phyloP scores from a whole-genome alignment of 441 rosid species.

The Arabidopsis lyrata region DNA sequence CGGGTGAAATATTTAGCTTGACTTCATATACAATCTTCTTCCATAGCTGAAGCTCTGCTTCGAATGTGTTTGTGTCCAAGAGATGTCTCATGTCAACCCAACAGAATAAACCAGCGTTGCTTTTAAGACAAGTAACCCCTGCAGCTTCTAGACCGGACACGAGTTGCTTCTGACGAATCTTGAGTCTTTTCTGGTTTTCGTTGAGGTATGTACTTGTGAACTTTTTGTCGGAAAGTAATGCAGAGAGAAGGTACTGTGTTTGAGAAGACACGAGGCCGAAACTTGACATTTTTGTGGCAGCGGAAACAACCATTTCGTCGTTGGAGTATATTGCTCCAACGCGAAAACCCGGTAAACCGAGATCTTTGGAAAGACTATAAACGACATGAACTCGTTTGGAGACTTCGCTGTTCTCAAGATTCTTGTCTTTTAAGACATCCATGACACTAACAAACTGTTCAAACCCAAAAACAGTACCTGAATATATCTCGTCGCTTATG shows the following conservation, averaged over 20 bases:
- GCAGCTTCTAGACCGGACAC: conserved; percentile 72
- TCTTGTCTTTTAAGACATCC: conserved; percentile 66
- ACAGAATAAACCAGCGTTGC: conserved; percentile 86
- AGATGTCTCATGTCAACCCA: conserved; percentile 95
- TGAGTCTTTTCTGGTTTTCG: conserved; percentile 72
- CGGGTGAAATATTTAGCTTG: conserved; percentile 81
- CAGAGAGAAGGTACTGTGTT: conserved; percentile 82
- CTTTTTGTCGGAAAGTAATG: conserved; percentile 77
- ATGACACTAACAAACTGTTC: conserved; percentile 72
- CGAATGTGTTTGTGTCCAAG: conserved; percentile 68
- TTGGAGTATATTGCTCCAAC: conserved; percentile 92
- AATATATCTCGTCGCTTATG: conserved; percentile 90
- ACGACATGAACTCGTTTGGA: conserved; percentile 76
- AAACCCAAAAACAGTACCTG: conserved; percentile 81
- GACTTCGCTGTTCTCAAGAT: conserved; percentile 52
- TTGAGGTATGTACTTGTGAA: conserved; percentile 67
- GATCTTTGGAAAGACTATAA: conserved; percentile 86
- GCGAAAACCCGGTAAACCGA: conserved; percentile 93
- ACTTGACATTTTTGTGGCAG: conserved; percentile 97
- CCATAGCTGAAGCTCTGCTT: conserved; percentile 90
- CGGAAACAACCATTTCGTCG: conserved; percentile 68
- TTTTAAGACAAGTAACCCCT: conserved; percentile 67
- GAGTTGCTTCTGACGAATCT: conserved; percentile 57
- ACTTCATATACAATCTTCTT: conserved; percentile 82
- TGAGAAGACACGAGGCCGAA: conserved; percentile 97